Conservation (phyloP, 1,284 basidiomycete genomes). For the Rhodotorula sp. region DNA sequence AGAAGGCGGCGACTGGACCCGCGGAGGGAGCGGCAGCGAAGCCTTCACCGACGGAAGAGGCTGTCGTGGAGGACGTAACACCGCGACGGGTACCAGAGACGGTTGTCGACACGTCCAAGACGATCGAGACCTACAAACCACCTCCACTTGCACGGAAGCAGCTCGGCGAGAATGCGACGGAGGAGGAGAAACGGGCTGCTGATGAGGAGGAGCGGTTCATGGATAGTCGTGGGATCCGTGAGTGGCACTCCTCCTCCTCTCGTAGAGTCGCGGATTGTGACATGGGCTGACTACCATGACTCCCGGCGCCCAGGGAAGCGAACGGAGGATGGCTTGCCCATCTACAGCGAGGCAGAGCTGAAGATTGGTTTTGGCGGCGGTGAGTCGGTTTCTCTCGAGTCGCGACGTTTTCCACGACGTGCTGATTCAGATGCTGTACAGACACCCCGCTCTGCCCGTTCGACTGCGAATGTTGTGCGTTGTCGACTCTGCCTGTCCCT, state of each 20-base stretch:
- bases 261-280: not conserved
- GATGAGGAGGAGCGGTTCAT: slow-evolving; percentile 36
- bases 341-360: slow-evolving; percentile 42
- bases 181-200: slow-evolving; percentile 19
- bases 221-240: slow-evolving; percentile 33
- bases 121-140: slow-evolving; percentile 29
- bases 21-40: not conserved
- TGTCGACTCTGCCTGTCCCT: not conserved
- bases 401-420: no score
- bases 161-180: slow-evolving; percentile 17
- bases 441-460: slow-evolving; percentile 43
- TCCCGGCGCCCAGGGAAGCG: slow-evolving; percentile 28
- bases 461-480: slow-evolving; percentile 43
- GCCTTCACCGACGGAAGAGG: not conserved
- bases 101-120: slow-evolving; percentile 28
- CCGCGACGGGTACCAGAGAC: slow-evolving; percentile 19
- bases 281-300: no score
- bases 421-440: not conserved
- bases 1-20: not conserved
- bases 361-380: slow-evolving; percentile 42
- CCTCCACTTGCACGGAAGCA: not conserved
- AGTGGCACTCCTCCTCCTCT: not conserved
- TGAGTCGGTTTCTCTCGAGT: not conserved
- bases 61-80: not conserved
- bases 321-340: slow-evolving; percentile 44